Evolutionary conservation across 2,329 filamentous ascomycete species (phyloP), one percentile per base, ranked within the genome.

Genomic region (Ramularia endophylla): DNA sequence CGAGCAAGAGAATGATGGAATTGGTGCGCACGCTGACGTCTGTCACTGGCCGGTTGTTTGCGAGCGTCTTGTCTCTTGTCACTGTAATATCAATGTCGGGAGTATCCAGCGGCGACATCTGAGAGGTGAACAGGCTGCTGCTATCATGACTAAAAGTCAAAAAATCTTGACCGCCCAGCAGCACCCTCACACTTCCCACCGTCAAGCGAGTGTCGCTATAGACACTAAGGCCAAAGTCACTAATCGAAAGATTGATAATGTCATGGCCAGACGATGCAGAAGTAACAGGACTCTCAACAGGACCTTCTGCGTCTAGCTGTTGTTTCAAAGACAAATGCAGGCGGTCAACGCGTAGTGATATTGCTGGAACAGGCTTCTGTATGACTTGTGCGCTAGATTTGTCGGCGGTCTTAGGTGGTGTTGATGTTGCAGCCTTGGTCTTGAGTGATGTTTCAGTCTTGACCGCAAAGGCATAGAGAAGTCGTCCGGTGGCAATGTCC

Each of bases 1-100:
- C 86, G 29, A 97, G 65, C 42, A 81, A 77, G 8, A 95, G 62
- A 44, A 82, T 78, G 2, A 95, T 63, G 5, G 89, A 87, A 8
- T 94, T 71, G 0, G 88, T 94, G 38, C 80, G 77, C 11, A 95
- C 61, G 22, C 85, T 79, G 12, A 85, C 50, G 5, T 60, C 54
- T 3, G 41, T 53, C 22, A 62, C 50, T 7, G 48, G 44, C 13
- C 51, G 43, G n/a, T 41, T 43, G 29, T 48, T 41, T 12, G 51
- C 43, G 3, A 52, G 52, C 8, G 37, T 25, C 7, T 45, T 50
- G 36, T 51, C 53, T 8, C 44, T 44, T n/a, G 37, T 31, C 9
- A 56, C 38, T 3, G 30, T 36, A 22, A 59, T 16, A 13, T 46
- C 40, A 20, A 61, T 36, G 13, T 52, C 56, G 6, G 49, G 43